These are phyloP conservation scores for Taphrina communis DNA, from an alignment of 1,139 yeast species.

Conservation along the genomic window DNA sequence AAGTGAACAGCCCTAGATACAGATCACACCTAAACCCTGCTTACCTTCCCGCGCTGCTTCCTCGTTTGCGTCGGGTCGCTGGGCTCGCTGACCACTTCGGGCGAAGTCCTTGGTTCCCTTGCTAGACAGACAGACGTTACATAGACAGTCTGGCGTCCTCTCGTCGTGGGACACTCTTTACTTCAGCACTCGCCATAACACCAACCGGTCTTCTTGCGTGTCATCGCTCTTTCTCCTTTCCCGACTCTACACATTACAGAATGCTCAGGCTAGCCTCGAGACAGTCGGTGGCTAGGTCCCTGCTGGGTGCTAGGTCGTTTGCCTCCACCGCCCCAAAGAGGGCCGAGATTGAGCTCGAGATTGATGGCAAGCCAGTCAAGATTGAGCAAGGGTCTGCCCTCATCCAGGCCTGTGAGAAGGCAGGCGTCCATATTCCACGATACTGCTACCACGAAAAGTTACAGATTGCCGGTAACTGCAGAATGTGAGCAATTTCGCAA, in stretches of 20 bases:
- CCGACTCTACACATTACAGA: background rate
- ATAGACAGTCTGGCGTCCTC: too few relatives aligned
- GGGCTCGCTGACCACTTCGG: constrained; percentile 10
- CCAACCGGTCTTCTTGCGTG: background rate
- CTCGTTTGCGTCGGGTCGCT: background rate
- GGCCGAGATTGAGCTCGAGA: constrained; percentile 73
- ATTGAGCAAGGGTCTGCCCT: constrained; percentile 88
- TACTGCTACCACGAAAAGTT: constrained; percentile 91
- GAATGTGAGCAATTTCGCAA: constrained; percentile 59
- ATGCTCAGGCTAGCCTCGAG: constrained; percentile 36
- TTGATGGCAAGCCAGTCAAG: constrained; percentile 77
- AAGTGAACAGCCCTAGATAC: background rate
- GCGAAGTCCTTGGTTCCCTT: background rate
- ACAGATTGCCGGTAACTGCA: constrained; percentile 92
- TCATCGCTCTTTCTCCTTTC: constrained; percentile 2
- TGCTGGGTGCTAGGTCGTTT: constrained; percentile 47
- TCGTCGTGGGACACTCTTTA: too few relatives aligned
- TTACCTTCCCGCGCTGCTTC: constrained; percentile 7
- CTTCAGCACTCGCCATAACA: too few relatives aligned
- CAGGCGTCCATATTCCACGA: constrained; percentile 85
- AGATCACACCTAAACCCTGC: constrained; percentile 14
- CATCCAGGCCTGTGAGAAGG: constrained; percentile 90
- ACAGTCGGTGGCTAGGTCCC: constrained; percentile 26
- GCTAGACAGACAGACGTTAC: too few relatives aligned
- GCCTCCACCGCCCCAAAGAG: constrained; percentile 48